Base-by-base conservation (phyloP, 1,139 yeast species). In the Yamadazyma oceani region DNA sequence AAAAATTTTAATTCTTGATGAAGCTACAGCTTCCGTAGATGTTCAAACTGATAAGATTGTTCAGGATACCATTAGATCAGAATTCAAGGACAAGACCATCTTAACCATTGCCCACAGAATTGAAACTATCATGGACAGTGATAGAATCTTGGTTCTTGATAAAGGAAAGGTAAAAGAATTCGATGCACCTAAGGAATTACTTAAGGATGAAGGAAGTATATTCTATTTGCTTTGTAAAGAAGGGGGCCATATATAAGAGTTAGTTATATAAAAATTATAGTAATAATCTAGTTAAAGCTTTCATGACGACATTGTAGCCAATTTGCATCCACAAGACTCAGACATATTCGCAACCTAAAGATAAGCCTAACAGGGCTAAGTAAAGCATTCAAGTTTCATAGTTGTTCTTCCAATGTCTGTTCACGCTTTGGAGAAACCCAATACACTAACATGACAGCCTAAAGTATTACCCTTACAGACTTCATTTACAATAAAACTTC, bases 11-110 rank as follows among this genome's bases (percentile, higher is more conserved):
- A 57, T 66, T 28, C 51, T 65, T 32, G 69, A 64, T 43, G 70
- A 64, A 43, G 69, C 69, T 7, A 64, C 69, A 4, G 68, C 69
- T 10, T 60, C 69, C 2, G 68, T 64, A 17, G 69, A 64, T 48
- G 66, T 61, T 5, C 60, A 62, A 43, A 64, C 69, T 1, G 70
- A 64, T 43, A 58, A 59, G 37, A 54, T 64, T 33, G 61, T 64
- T 22, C 69, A 64, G 42, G 55, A 57, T 19, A 63, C 69, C 1
- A 63, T 64, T 22, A 49, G 67, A 38, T 41, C 48, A 2, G 62
- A 62, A 36, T 64, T 64, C 41, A 55, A 50, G 27, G 60, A 64
- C 35, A 61, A 57, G 38, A 64, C 70, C 6, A 64, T 64, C 29
- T 51, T 64, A 33, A 62, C 69, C 3, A 63, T 64, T 45, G 70